Evolutionary conservation across 1,284 basidiomycete species (phyloP), one percentile per base, ranked within the genome.

Genomic region (Ustilago bromivora): DNA sequence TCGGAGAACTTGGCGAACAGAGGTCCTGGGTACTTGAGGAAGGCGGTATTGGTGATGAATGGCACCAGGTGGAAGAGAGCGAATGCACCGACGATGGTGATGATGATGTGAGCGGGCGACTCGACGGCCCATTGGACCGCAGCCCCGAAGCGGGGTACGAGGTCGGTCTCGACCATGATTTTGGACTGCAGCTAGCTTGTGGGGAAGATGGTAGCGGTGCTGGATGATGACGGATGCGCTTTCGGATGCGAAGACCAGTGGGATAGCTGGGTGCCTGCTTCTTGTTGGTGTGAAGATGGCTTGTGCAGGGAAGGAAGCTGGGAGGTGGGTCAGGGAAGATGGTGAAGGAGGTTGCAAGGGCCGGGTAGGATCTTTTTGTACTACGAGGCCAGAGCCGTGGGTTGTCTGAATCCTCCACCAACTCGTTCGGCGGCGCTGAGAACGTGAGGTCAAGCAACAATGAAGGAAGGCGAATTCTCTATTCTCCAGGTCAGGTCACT

Each of bases 1-100:
- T 94, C 91, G 11, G 92, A 90, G 78, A 95, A 91, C 79, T 89
- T 90, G 49, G 94, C 94, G 2, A 92, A 83, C 65, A 90, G 88
- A 0, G 95, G 94, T 0, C 94, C 94, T 9, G 92, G 92, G 80
- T 91, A 75, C 60, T 47, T 55, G 51, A 73, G 46, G 11, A 78
- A 63, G 32, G 71, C 62, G 0, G 65, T 66, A 61, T 62, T 63
- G 55, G 63, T 59, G 28, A 82, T 66, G 71, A 71, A 80, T 2
- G 81, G 82, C 0, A 71, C 58, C 9, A 76, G 34, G 40, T 76
- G 74, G 61, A 83, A 41, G 32, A 79, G 57, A 49, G 68, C 31
- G 62, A 81, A 64, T 15, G 79, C 68, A 32, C 77, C 58, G 11
- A 72, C 43, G 34, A 73, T 11, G 6, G 75, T 71, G 38, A 66